A percentile compares a stretch with the other conserved stretches of the same genome.
Conservation (phyloP, 2,329 filamentous ascomycete species). For the Alternaria hordeiaustralica region DNA sequence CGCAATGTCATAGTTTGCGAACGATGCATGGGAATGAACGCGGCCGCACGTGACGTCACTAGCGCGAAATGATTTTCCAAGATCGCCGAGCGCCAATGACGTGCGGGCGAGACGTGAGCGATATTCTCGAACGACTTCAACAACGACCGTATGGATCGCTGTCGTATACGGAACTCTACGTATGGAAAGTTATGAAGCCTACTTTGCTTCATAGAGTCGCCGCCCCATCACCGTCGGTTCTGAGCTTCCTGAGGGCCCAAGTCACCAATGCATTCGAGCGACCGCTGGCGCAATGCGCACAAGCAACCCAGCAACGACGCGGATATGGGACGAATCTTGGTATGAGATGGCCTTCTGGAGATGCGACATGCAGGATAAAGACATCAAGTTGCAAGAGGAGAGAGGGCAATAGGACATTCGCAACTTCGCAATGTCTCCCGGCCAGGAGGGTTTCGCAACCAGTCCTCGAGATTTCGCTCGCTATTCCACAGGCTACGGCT, state of each 20-base stretch:
- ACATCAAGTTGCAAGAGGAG: neutral
- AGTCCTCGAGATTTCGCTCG: slow-evolving; percentile 3
- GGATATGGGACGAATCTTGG: slow-evolving; percentile 17
- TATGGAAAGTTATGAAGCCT: slow-evolving; percentile 47
- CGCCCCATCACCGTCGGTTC: slow-evolving; percentile 45
- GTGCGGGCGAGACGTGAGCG: slow-evolving; percentile 15
- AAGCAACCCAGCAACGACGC: slow-evolving; percentile 25
- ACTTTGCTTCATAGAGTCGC: slow-evolving; percentile 39
- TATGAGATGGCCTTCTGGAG: neutral
- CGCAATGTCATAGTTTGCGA: neutral
- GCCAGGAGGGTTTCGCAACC: neutral
- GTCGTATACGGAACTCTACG: slow-evolving; percentile 19
- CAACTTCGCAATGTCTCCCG: slow-evolving; percentile 8
- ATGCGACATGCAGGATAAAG: slow-evolving; percentile 1
- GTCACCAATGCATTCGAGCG: slow-evolving; percentile 38
- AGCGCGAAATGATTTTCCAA: slow-evolving; percentile 28
- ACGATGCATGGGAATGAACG: neutral
- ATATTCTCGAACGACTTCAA: slow-evolving; percentile 8
- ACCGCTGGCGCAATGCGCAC: slow-evolving; percentile 31
- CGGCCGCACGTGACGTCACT: slow-evolving; percentile 39
- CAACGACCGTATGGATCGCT: slow-evolving; percentile 39
- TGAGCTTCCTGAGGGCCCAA: slow-evolving; percentile 48
- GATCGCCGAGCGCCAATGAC: slow-evolving; percentile 20
- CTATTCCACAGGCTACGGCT: neutral
- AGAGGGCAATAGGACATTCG: slow-evolving; percentile 4